Conservation (phyloP, 2,329 filamentous ascomycete species). For the Exophiala sp. region DNA sequence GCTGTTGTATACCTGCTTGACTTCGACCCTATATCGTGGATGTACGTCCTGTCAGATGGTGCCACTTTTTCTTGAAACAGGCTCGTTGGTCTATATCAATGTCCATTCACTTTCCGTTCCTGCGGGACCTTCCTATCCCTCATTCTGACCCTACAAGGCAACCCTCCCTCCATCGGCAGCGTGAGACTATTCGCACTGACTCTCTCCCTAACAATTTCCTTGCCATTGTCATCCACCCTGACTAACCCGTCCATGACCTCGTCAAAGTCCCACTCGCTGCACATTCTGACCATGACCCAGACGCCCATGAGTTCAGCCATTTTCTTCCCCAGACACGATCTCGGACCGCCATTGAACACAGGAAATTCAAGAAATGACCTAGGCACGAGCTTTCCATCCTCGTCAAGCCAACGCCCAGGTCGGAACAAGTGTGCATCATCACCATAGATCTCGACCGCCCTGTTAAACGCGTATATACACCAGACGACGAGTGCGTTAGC, state of each 20-base stretch:
- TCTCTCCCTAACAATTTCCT: slow-evolving; percentile 46
- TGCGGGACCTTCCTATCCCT: not conserved
- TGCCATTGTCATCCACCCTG: slow-evolving; percentile 19
- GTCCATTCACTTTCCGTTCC: no score
- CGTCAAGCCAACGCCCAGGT: slow-evolving; percentile 53
- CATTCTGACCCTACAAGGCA: slow-evolving; percentile 40
- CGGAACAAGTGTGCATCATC: slow-evolving; percentile 53
- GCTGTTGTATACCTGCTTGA: no score
- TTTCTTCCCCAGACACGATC: slow-evolving; percentile 59
- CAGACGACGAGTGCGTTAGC: slow-evolving; percentile 56
- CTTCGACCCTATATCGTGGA: no score
- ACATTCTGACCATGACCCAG: slow-evolving; percentile 53
- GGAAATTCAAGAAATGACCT: slow-evolving; percentile 56
- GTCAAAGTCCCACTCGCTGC: slow-evolving; percentile 51
- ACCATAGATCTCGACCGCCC: slow-evolving; percentile 56
- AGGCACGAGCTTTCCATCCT: slow-evolving; percentile 36
- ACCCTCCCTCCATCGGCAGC: slow-evolving; percentile 60
- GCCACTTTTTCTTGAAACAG: no score
- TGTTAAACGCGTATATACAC: slow-evolving; percentile 63
- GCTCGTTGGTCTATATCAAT: no score
- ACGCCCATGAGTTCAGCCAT: slow-evolving; percentile 62
- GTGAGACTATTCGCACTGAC: slow-evolving; percentile 61
- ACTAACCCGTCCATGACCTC: slow-evolving; percentile 17
- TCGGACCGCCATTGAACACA: slow-evolving; percentile 64
- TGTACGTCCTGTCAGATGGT: no score